Evolutionary conservation across 441 rosid genomes (phyloP).

Genomic region (Populus tomentosa): DNA sequence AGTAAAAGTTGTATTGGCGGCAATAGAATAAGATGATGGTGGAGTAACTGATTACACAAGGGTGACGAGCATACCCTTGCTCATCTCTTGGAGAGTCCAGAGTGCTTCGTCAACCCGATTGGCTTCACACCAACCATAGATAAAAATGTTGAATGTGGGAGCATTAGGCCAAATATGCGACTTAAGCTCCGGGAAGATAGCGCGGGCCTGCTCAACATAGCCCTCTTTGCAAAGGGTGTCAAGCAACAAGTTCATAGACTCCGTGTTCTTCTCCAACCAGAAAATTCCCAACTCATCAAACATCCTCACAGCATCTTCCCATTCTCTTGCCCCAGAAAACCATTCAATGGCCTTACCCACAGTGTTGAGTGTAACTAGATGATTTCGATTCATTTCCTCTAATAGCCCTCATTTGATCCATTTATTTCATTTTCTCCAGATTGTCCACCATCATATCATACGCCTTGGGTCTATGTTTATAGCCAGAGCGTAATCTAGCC

Average conservation of each 20-base stretch:
- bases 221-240: slow-evolving; percentile 82
- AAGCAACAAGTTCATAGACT: slow-evolving; percentile 67
- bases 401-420: slow-evolving; percentile 64
- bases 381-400: slow-evolving; percentile 45
- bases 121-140: slow-evolving; percentile 83
- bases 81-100: slow-evolving; percentile 93
- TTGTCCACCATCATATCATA: slow-evolving; percentile 63
- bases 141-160: slow-evolving; percentile 67
- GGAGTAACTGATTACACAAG: slow-evolving; percentile 77
- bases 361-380: slow-evolving; percentile 42
- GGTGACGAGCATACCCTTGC: slow-evolving; percentile 51
- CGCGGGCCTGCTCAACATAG: slow-evolving; percentile 58
- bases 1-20: slow-evolving; percentile 29
- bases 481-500: slow-evolving; percentile 48
- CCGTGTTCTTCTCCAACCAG: slow-evolving; percentile 65
- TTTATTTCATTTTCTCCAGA: slow-evolving; percentile 61
- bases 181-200: slow-evolving; percentile 52
- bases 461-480: slow-evolving; percentile 36
- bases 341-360: slow-evolving; percentile 75
- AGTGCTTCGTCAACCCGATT: slow-evolving; percentile 71
- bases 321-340: slow-evolving; percentile 62
- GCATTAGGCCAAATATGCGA: slow-evolving; percentile 54
- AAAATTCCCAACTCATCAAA: slow-evolving; percentile 56
- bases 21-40: slow-evolving; percentile 61
- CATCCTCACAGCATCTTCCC: slow-evolving; percentile 68